A percentile compares a stretch with the other conserved stretches of the same genome.
These are phyloP conservation scores for Pezicula carpinea DNA, from an alignment of 2,329 filamentous ascomycete genomes.

Conservation along the genomic window DNA sequence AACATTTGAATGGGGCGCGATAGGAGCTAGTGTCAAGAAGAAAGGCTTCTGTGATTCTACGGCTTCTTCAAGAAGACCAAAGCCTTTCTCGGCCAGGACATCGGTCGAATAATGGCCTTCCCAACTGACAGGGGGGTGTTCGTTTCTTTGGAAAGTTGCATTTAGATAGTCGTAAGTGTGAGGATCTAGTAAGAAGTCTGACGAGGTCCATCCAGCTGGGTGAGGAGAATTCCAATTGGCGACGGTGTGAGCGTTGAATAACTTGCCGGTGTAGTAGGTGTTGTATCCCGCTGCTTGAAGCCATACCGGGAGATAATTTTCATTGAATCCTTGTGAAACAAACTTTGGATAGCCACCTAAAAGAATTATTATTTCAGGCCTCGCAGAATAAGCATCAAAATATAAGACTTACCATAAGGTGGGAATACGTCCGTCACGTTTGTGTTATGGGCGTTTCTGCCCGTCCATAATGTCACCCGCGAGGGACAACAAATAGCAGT, in stretches of 20 bases:
- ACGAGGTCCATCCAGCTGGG: slow-evolving; percentile 53
- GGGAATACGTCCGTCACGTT: slow-evolving; percentile 48
- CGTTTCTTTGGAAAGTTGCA: slow-evolving; percentile 57
- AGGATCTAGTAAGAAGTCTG: slow-evolving; percentile 58
- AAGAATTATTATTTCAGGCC: slow-evolving; percentile 6
- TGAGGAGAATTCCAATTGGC: slow-evolving; percentile 57
- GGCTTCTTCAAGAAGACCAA: slow-evolving; percentile 58
- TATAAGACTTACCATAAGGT: slow-evolving; percentile 41
- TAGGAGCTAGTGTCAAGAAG: slow-evolving; percentile 62
- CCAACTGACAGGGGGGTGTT: slow-evolving; percentile 48
- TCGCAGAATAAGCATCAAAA: slow-evolving; percentile 25
- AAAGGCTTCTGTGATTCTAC: slow-evolving; percentile 52
- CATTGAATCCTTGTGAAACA: slow-evolving; percentile 57
- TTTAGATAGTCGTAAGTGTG: slow-evolving; percentile 67
- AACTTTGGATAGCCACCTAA: slow-evolving; percentile 61
- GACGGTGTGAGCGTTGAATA: slow-evolving; percentile 59
- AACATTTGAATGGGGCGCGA: slow-evolving; percentile 60
- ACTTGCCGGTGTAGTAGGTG: slow-evolving; percentile 70
- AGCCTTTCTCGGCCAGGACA: slow-evolving; percentile 53
- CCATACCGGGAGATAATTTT: slow-evolving; percentile 66
- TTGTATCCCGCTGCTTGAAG: slow-evolving; percentile 64
- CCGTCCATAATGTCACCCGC: slow-evolving; percentile 56
- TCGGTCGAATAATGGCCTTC: slow-evolving; percentile 46
- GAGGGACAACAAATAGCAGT: slow-evolving; percentile 60
- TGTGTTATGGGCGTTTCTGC: slow-evolving; percentile 58